Conservation (phyloP, 495 filamentous ascomycete genomes). For the Xylaria scruposa region DNA sequence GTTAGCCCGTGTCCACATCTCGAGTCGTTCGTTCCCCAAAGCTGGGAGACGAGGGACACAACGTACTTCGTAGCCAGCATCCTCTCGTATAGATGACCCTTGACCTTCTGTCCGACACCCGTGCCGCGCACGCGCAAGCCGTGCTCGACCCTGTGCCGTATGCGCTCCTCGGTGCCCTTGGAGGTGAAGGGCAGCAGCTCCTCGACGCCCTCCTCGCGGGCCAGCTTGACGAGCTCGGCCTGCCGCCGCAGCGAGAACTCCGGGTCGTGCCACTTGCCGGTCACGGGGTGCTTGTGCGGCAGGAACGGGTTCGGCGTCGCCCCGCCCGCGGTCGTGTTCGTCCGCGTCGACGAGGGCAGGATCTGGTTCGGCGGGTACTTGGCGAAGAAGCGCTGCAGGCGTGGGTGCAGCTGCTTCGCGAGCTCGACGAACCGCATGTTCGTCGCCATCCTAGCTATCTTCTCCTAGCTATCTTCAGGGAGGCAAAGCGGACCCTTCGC, state of each 20-base stretch:
- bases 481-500: background rate
- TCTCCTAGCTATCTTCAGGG: too few species aligned
- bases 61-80: constrained; percentile 76
- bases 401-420: constrained; percentile 70
- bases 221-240: constrained; percentile 90
- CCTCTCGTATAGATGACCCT: constrained; percentile 93
- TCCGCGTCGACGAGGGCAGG: constrained; percentile 46
- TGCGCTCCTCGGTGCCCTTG: constrained; percentile 76
- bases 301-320: constrained; percentile 76
- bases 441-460: constrained; percentile 13
- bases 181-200: constrained; percentile 76
- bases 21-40: too few species aligned
- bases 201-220: constrained; percentile 80
- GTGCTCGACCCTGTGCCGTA: constrained; percentile 69
- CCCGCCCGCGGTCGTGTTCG: constrained; percentile 49
- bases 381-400: constrained; percentile 86
- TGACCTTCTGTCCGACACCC: constrained; percentile 88
- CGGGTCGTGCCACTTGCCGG: constrained; percentile 80
- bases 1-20: constrained; percentile 31
- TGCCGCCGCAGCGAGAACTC: constrained; percentile 83
- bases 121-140: constrained; percentile 87
- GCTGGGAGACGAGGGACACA: background rate
- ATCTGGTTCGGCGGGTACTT: constrained; percentile 77
- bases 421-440: constrained; percentile 61
- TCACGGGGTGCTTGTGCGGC: constrained; percentile 70